Evolutionary conservation across 139 green algal genomes (phyloP).

Genomic region (Yamagishiella unicocca): DNA sequence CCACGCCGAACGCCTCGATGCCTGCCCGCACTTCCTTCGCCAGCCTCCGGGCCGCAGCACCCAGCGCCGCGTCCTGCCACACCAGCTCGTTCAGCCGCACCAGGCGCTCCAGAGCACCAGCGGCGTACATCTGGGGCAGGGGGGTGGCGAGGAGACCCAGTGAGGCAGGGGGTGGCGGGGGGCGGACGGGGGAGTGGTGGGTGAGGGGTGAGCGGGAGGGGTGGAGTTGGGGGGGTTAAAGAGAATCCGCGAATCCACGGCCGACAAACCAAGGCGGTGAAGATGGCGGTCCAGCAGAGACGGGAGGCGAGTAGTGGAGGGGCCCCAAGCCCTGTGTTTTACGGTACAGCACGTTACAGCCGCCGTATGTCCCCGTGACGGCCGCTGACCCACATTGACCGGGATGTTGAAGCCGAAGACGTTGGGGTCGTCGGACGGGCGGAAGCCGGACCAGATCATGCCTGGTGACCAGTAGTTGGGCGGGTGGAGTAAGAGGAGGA

Average conservation of each 20-base stretch:
- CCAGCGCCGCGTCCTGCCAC: constrained; percentile 59
- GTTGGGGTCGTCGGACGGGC: constrained; percentile 70
- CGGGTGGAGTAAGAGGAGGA: background rate
- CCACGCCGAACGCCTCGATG: constrained; percentile 61
- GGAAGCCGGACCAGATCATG: constrained; percentile 79
- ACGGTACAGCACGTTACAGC: too few relatives aligned
- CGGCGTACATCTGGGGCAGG: constrained; percentile 46
- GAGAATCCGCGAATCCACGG: too few relatives aligned
- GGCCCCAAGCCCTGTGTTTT: too few relatives aligned
- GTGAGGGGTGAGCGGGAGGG: too few relatives aligned
- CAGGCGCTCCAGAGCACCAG: constrained; percentile 65
- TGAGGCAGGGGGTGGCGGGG: background rate
- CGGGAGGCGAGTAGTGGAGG: too few relatives aligned
- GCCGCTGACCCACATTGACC: constrained; percentile 61
- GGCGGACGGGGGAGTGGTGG: too few relatives aligned
- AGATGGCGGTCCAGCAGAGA: too few relatives aligned
- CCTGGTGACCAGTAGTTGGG: constrained; percentile 34
- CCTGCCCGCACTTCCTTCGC: constrained; percentile 57
- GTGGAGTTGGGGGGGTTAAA: too few relatives aligned
- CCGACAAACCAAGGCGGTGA: too few relatives aligned
- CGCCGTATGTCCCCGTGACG: background rate
- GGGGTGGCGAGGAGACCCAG: too few relatives aligned
- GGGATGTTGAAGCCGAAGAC: constrained; percentile 70
- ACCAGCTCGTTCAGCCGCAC: constrained; percentile 62
- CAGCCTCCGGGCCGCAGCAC: constrained; percentile 15